These are phyloP conservation scores for Metarhizium album DNA, from an alignment of 2,329 filamentous ascomycete species.

Conservation along the genomic window DNA sequence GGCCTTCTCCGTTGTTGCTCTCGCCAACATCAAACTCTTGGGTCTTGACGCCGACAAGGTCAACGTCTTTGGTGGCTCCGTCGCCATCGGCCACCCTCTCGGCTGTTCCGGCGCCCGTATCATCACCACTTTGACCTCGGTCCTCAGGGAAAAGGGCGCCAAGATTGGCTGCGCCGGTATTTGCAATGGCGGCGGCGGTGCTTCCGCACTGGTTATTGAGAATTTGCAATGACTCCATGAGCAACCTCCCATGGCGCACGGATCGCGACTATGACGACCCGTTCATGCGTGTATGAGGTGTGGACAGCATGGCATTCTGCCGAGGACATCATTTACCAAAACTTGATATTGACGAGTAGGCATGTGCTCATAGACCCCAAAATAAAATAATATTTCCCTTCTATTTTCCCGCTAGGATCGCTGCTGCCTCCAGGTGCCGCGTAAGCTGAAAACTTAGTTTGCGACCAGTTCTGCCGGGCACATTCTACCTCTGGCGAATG, in stretches of 20 bases:
- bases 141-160: slow-evolving; percentile 80
- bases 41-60: slow-evolving; percentile 72
- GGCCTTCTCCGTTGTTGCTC: slow-evolving; percentile 91
- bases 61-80: slow-evolving; percentile 89
- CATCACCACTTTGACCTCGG: slow-evolving; percentile 77
- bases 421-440: too few species aligned
- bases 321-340: neutral
- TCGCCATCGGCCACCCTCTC: slow-evolving; percentile 90
- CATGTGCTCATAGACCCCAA: neutral
- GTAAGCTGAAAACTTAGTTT: too few species aligned
- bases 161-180: slow-evolving; percentile 93
- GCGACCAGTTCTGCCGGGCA: too few species aligned
- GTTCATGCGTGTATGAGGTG: slow-evolving; percentile 1
- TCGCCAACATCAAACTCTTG: slow-evolving; percentile 93
- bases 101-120: slow-evolving; percentile 92
- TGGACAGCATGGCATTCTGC: neutral
- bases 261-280: slow-evolving; percentile 8
- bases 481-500: too few species aligned
- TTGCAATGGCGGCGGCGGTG: slow-evolving; percentile 95
- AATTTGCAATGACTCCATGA: slow-evolving; percentile 46
- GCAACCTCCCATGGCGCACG: slow-evolving; percentile 6
- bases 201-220: slow-evolving; percentile 88
- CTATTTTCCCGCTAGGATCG: too few species aligned
- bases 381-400: too few species aligned
- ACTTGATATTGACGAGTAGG: neutral